Evolutionary conservation across 2,329 filamentous ascomycete genomes (phyloP).

Genomic region (Chlorencoelia australis): DNA sequence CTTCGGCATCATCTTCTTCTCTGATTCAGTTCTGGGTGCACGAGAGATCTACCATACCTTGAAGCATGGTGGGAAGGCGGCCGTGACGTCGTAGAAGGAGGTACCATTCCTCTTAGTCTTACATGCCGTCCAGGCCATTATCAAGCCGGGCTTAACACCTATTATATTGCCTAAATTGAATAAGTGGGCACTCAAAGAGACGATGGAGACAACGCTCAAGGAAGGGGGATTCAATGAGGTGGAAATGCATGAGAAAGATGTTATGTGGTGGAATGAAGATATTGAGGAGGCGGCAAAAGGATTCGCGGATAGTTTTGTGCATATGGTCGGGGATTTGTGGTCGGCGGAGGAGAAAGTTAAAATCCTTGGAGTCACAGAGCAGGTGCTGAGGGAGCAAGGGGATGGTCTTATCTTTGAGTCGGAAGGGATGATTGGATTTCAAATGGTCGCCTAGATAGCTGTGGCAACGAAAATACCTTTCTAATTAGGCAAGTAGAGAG

Average conservation of each 20-base stretch:
- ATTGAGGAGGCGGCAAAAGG: not conserved
- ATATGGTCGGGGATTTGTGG: slow-evolving; percentile 1
- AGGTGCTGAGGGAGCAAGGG: not conserved
- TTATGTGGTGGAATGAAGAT: slow-evolving; percentile 1
- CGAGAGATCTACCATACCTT: slow-evolving; percentile 75
- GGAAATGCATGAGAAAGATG: not conserved
- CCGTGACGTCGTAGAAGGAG: slow-evolving; percentile 2
- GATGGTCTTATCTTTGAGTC: not conserved
- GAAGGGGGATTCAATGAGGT: not conserved
- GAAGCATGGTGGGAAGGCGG: slow-evolving; percentile 69
- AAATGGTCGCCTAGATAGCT: not conserved
- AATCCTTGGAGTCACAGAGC: not conserved
- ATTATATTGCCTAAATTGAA: not conserved
- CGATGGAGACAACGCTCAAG: not conserved
- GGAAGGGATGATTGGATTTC: not conserved
- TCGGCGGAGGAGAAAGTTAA: not conserved
- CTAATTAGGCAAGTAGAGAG: too few species aligned
- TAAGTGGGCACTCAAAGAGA: not conserved
- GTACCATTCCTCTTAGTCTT: not conserved
- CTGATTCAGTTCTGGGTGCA: slow-evolving; percentile 51
- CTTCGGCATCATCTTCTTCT: slow-evolving; percentile 2
- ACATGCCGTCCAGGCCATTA: not conserved
- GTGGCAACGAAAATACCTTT: not conserved
- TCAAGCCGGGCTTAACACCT: not conserved
- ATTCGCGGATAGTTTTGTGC: slow-evolving; percentile 1